These are phyloP conservation scores for Escovopsis sp. DNA, from an alignment of 2,329 filamentous ascomycete genomes.

Conservation along the genomic window DNA sequence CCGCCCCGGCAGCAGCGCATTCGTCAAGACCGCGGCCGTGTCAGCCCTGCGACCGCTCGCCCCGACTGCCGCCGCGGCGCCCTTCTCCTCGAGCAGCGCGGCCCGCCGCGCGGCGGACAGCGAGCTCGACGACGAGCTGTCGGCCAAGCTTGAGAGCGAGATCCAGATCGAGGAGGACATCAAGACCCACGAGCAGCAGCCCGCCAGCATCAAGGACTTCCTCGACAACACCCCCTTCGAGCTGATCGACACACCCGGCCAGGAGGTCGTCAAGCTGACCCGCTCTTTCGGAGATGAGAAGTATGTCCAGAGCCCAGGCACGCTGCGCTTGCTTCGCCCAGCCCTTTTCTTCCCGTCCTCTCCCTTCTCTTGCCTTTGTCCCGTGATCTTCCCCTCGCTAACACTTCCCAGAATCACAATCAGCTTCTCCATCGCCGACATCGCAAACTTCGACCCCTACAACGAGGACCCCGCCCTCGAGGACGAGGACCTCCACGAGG, in stretches of 20 bases:
- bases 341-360: too few relatives aligned
- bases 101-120: slow-evolving; percentile 25
- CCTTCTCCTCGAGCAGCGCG: slow-evolving; percentile 29
- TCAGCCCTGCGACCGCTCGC: slow-evolving; percentile 15
- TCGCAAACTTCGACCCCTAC: slow-evolving; percentile 25
- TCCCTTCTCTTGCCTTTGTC: too few relatives aligned
- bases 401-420: slow-evolving; percentile 24
- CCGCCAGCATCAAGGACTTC: slow-evolving; percentile 73
- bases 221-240: slow-evolving; percentile 73
- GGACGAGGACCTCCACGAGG: slow-evolving; percentile 24
- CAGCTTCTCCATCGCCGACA: slow-evolving; percentile 28
- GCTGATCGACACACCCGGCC: slow-evolving; percentile 65
- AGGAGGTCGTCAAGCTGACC: slow-evolving; percentile 76
- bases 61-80: slow-evolving; percentile 28
- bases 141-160: slow-evolving; percentile 74
- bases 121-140: slow-evolving; percentile 63
- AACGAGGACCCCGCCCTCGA: slow-evolving; percentile 23
- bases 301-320: too few relatives aligned
- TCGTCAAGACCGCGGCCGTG: slow-evolving; percentile 29
- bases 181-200: slow-evolving; percentile 55
- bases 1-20: slow-evolving; percentile 26
- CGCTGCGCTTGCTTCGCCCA: too few relatives aligned
- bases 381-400: slow-evolving; percentile 2
- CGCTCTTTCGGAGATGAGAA: slow-evolving; percentile 78
- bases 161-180: slow-evolving; percentile 72